Evolutionary conservation across 805 yeast species (phyloP), one percentile per base, ranked within the genome.

Genomic region (Danielia reshetovae): DNA sequence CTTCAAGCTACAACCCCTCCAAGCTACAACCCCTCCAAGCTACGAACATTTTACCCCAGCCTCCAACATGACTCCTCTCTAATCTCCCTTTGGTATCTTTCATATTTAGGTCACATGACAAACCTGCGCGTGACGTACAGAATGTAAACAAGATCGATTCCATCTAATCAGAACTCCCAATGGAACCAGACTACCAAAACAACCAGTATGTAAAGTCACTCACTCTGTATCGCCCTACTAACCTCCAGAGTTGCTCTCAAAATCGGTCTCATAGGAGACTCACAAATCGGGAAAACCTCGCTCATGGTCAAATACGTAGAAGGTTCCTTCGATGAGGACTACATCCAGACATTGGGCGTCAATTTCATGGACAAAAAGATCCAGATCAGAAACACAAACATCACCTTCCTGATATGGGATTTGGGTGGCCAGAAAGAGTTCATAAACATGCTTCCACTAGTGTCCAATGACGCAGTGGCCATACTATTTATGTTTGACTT

Each of bases 241-340:
- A 58, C 50, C 23, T 11, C 11, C 42, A 67, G 72, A 39, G 84
- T 81, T 18, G 77, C 85, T 1, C 63, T 90, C 30, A 93, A 90
- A 51, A 88, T 90, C 13, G 97, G 97, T 3, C 75, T 90, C 30
- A 77, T 90, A 32, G 98, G 98, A 5, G 97, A 90, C 59, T 94
- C 96, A 2, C 94, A 87, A 52, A 88, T 89, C 5, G 98, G 98
- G 4, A 90, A 90, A 54, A 90, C 98, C 0, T 86, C 97, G 5
- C 63, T 90, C 39, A 89, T 90, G 97, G 96, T 89, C 16, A 88
- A 90, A 55, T 90, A 89, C 55, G 96, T 90, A n/a, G 96, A 90
- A 54, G 94, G 94, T 35, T 77, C 85, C 22, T 90, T 85, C 57
- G 95, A 88, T 54, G 93, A 86, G 52, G 87, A 82, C 41, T 90